Evolutionary conservation across 805 yeast genomes (phyloP).

Genomic region (Candida namnaoensis): DNA sequence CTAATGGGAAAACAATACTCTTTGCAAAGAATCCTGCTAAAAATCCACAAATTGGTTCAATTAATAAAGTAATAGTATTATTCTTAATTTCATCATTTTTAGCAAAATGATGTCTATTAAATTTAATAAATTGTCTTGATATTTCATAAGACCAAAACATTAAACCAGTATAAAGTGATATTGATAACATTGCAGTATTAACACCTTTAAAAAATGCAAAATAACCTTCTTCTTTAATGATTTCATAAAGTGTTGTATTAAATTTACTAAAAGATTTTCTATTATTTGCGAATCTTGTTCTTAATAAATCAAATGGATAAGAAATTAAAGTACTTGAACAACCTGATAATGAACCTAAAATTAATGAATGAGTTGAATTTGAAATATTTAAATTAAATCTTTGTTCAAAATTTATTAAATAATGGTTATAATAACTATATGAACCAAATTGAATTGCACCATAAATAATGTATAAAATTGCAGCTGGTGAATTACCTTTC

Average conservation of each 20-base stretch:
- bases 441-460: constrained; percentile 82
- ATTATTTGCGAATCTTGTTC: constrained; percentile 81
- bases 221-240: constrained; percentile 31
- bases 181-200: constrained; percentile 43
- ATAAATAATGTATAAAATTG: constrained; percentile 72
- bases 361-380: constrained; percentile 24
- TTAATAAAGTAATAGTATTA: not conserved
- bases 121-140: constrained; percentile 6
- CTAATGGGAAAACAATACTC: constrained; percentile 74
- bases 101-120: constrained; percentile 22
- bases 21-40: constrained; percentile 74
- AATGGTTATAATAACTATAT: constrained; percentile 45
- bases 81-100: constrained; percentile 17
- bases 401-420: constrained; percentile 25
- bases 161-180: constrained; percentile 64
- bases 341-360: constrained; percentile 78
- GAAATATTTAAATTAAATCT: constrained; percentile 7
- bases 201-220: constrained; percentile 42
- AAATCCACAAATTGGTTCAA: constrained; percentile 56
- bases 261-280: constrained; percentile 19
- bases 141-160: constrained; percentile 65
- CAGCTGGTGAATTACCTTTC: constrained; percentile 96
- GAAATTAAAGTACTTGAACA: constrained; percentile 61
- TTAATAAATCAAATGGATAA: constrained; percentile 84
- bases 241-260: constrained; percentile 19